Conservation (phyloP, 371 early-diverging fungal species). For the Coemansia sp. region DNA sequence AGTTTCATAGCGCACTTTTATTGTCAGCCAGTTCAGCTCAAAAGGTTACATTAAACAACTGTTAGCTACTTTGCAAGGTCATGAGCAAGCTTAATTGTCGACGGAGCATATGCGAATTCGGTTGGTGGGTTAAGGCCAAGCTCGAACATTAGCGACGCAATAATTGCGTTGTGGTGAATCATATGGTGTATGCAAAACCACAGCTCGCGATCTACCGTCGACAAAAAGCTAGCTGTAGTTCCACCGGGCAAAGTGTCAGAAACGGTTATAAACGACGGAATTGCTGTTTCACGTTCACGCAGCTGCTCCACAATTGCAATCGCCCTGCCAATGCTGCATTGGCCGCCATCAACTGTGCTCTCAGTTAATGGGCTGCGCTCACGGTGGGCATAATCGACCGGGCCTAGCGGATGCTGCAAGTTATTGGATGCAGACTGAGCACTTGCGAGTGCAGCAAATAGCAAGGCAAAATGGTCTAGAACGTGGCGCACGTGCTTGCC, state of each 20-base stretch:
- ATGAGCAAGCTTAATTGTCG: slow-evolving; percentile 30
- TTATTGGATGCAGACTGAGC: slow-evolving; percentile 4
- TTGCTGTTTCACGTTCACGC: neutral
- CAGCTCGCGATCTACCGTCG: slow-evolving; percentile 62
- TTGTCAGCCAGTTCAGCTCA: too few relatives aligned
- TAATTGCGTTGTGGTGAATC: slow-evolving; percentile 49
- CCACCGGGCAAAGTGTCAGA: slow-evolving; percentile 51
- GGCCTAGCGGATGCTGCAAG: slow-evolving; percentile 12
- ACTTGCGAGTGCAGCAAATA: slow-evolving; percentile 7
- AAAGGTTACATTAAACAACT: neutral
- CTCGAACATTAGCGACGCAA: slow-evolving; percentile 38
- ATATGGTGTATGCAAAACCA: slow-evolving; percentile 61
- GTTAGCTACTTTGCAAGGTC: neutral
- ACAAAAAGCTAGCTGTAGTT: slow-evolving; percentile 40
- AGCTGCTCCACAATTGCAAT: slow-evolving; percentile 21
- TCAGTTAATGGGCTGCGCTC: slow-evolving; percentile 43
- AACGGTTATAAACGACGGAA: slow-evolving; percentile 38
- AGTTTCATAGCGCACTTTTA: too few relatives aligned
- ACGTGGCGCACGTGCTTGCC: slow-evolving; percentile 66
- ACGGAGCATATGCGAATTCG: slow-evolving; percentile 49
- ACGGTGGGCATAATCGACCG: slow-evolving; percentile 17
- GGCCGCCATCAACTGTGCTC: slow-evolving; percentile 37
- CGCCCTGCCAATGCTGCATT: slow-evolving; percentile 44
- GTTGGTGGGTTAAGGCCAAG: slow-evolving; percentile 24
- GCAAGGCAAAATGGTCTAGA: slow-evolving; percentile 44